phyloP scores from a whole-genome alignment of 225 moss, liverwort and hornwort genomes.

The Neckera pumila region DNA sequence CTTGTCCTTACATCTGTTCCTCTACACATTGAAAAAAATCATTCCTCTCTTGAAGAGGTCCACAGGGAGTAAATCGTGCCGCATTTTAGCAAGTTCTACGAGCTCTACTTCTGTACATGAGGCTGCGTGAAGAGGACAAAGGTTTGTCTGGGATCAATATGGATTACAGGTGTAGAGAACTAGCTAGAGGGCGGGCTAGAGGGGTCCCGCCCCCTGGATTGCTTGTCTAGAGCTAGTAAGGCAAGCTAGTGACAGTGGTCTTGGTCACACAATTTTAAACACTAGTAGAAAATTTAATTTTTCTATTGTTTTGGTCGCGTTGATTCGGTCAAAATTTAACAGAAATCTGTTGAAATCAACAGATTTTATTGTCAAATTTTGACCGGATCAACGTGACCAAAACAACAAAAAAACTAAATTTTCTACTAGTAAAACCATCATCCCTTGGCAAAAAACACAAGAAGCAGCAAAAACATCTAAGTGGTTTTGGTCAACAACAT shows the following conservation, averaged over 20 bases:
- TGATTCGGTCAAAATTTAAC: too few relatives aligned
- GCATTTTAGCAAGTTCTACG: neutral
- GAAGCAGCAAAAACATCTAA: neutral
- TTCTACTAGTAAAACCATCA: too few relatives aligned
- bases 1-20: neutral
- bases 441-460: neutral
- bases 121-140: slow-evolving; percentile 6
- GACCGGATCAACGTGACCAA: too few relatives aligned
- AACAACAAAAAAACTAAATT: too few relatives aligned
- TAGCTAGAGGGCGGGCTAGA: neutral
- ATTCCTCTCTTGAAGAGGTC: neutral
- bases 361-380: too few relatives aligned
- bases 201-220: neutral
- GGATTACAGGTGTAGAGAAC: neutral
- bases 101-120: slow-evolving; percentile 45
- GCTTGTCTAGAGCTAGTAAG: neutral
- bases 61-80: neutral
- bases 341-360: too few relatives aligned
- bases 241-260: neutral
- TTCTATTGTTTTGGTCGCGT: too few relatives aligned
- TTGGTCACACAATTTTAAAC: neutral
- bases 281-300: too few relatives aligned
- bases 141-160: neutral
- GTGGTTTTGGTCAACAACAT: neutral
- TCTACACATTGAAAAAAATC: neutral